Evolutionary conservation across 139 green algal species (phyloP), one percentile per base, ranked within the genome.

Genomic region (Diplosphaera chodatii): DNA sequence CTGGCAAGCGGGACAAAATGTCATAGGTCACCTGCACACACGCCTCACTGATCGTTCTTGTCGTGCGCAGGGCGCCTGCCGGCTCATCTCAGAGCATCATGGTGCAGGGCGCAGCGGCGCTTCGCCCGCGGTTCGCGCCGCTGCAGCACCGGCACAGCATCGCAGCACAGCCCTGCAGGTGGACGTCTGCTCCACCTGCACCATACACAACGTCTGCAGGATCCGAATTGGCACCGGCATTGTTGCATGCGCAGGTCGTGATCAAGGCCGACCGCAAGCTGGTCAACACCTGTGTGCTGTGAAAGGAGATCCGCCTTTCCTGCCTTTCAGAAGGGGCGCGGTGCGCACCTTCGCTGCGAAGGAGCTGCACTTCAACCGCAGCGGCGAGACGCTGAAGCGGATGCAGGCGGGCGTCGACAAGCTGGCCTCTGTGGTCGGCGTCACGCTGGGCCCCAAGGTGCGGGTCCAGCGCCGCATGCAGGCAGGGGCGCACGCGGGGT

Each of bases 341-440:
- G 13, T 78, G 59, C 32, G 33, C 34, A 82, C 72, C 40, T 67
- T 78, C 22, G 91, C 89, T 32, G 93, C 95, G 74, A 99, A 99
- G 90, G 82, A 99, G 84, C 89, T 99, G 75, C 91, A 99, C 84
- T 99, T 99, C 86, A 99, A 99, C 89, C 89, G 88, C 68, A 93
- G 97, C 79, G 93, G 94, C 81, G 88, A 93, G 64, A 94, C 96
- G 1, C 80, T 99, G 29, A 99, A 99, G 88, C 87, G 83, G 67
- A 97, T 98, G 92, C 90, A 98, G 86, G 84, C 86, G 22, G 96
- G 96, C 67, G 96, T 96, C 21, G 93, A 99, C 78, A 99, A 99
- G 89, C 92, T 99, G 23, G 93, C 96, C 32, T 92, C 86, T 62
- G 90, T 99, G 15, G 96, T 99, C 25, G 96, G 96, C 68, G 95